These are phyloP conservation scores for Colletotrichum sp. DNA, from an alignment of 2,329 filamentous ascomycete species.

Conservation along the genomic window DNA sequence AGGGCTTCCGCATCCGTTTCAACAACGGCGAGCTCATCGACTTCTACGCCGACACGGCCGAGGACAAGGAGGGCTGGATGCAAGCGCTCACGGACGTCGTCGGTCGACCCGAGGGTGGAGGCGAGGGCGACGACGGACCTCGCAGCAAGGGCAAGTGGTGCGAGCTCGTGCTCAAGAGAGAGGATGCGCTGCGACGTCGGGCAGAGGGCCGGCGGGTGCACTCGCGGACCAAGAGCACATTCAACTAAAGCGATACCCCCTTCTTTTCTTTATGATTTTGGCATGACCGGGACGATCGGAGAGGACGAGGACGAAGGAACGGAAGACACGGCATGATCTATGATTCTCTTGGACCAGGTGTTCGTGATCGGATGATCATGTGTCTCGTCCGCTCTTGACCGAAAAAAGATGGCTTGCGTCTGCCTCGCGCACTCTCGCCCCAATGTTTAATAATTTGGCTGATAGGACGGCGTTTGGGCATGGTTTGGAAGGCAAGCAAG, in stretches of 20 bases:
- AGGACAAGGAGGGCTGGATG: conserved; percentile 96
- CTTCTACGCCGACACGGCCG: conserved; percentile 91
- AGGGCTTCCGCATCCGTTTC: conserved; percentile 98
- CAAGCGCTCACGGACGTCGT: conserved; percentile 78
- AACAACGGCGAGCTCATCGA: conserved; percentile 98
- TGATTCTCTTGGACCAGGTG: conserved; percentile 23
- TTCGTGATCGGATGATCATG: conserved; percentile 21
- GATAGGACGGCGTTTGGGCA: conserved; percentile 16
- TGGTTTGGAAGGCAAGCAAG: conserved; percentile 11
- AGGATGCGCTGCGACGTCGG: conserved; percentile 62
- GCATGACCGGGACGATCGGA: conserved; percentile 17
- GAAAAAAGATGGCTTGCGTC: conserved; percentile 3
- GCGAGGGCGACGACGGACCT: conserved; percentile 50
- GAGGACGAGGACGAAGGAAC: conserved; percentile 11
- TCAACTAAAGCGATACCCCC: conserved; percentile 39
- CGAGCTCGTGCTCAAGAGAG: conserved; percentile 68
- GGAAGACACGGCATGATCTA: conserved; percentile 19
- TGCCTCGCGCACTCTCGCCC: conserved; percentile 2
- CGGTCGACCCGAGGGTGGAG: conserved; percentile 54
- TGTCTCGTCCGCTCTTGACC: conserved; percentile 12
- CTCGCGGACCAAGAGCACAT: conserved; percentile 64
- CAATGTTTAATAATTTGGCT: conserved; percentile 17
- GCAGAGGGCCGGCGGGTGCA: conserved; percentile 57
- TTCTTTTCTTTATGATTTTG: conserved; percentile 15
- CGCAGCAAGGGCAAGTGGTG: conserved; percentile 67